phyloP scores from a whole-genome alignment of 352 stramenopile species.

The Globisporangium barbulae region DNA sequence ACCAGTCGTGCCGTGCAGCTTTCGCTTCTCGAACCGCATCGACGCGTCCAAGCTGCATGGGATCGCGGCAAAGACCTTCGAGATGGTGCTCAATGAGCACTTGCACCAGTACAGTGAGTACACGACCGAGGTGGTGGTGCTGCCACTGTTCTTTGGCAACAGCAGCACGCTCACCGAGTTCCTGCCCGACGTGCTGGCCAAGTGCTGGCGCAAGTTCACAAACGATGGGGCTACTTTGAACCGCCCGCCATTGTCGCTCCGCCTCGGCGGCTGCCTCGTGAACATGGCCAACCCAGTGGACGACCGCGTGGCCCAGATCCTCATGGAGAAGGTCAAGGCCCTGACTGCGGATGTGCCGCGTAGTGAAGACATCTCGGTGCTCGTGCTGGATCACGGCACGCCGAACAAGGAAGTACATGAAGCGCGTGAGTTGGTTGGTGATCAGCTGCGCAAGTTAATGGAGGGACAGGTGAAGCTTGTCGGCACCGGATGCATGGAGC shows the following conservation, averaged over 20 bases:
- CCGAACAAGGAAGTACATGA: conserved; percentile 70
- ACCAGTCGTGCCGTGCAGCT: conserved; percentile 69
- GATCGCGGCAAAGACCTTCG: conserved; percentile 56
- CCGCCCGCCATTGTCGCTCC: conserved; percentile 23
- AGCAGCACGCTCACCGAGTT: conserved; percentile 78
- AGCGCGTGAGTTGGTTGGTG: conserved; percentile 49
- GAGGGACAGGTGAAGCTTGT: conserved; percentile 46
- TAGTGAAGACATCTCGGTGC: conserved; percentile 39
- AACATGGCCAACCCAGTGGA: conserved; percentile 43
- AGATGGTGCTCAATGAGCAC: conserved; percentile 52
- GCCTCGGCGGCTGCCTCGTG: conserved; percentile 57
- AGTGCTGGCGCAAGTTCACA: conserved; percentile 29
- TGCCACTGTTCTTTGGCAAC: conserved; percentile 83
- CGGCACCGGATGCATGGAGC: conserved; percentile 72
- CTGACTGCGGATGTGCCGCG: conserved; percentile 26
- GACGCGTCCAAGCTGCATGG: conserved; percentile 53
- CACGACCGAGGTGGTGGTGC: conserved; percentile 36
- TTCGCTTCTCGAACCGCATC: conserved; percentile 78
- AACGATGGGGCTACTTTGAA: background rate
- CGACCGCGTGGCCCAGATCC: conserved; percentile 58
- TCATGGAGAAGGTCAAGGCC: conserved; percentile 46
- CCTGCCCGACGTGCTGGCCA: conserved; percentile 50
- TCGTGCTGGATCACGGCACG: conserved; percentile 80
- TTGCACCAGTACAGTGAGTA: conserved; percentile 24
- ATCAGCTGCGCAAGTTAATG: conserved; percentile 45